phyloP scores from a whole-genome alignment of 2,329 filamentous ascomycete genomes.

The Biscogniauxia sp. region DNA sequence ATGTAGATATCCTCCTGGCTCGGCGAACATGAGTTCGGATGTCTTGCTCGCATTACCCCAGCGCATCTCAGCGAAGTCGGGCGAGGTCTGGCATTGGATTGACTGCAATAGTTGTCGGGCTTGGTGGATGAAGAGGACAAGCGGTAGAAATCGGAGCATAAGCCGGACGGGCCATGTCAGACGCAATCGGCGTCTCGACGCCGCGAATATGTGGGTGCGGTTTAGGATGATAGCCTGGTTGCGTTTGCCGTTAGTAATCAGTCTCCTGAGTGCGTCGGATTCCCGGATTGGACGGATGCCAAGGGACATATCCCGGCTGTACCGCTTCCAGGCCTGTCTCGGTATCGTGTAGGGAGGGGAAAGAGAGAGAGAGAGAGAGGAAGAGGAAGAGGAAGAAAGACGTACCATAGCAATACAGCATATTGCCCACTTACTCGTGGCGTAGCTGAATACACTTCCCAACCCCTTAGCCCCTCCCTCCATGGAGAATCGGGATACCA shows the following conservation, averaged over 20 bases:
- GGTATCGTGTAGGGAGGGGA: too few species aligned
- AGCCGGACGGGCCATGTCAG: constrained; percentile 72
- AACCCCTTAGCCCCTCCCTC: constrained; percentile 64
- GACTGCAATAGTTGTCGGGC: constrained; percentile 71
- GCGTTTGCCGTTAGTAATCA: constrained; percentile 12
- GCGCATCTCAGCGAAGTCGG: constrained; percentile 65
- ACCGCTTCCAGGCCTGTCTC: too few species aligned
- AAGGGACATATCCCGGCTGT: not conserved
- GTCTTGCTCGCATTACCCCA: constrained; percentile 66
- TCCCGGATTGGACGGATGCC: not conserved
- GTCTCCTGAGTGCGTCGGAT: not conserved
- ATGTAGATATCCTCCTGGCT: constrained; percentile 69
- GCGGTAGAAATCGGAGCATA: constrained; percentile 66
- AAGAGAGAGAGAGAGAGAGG: too few species aligned
- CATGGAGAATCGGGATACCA: constrained; percentile 51
- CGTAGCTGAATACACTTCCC: constrained; percentile 84
- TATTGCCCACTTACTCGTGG: constrained; percentile 89
- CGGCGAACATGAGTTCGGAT: constrained; percentile 67
- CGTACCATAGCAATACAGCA: constrained; percentile 74
- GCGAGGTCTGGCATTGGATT: constrained; percentile 87
- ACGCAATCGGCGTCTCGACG: constrained; percentile 75
- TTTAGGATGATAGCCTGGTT: constrained; percentile 77
- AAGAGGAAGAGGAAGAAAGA: constrained; percentile 16
- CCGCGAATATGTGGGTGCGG: constrained; percentile 89
- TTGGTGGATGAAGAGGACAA: constrained; percentile 68